Evolutionary conservation across 257 asterid species (phyloP), one percentile per base, ranked within the genome.

Genomic region (Cordia subcordata): DNA sequence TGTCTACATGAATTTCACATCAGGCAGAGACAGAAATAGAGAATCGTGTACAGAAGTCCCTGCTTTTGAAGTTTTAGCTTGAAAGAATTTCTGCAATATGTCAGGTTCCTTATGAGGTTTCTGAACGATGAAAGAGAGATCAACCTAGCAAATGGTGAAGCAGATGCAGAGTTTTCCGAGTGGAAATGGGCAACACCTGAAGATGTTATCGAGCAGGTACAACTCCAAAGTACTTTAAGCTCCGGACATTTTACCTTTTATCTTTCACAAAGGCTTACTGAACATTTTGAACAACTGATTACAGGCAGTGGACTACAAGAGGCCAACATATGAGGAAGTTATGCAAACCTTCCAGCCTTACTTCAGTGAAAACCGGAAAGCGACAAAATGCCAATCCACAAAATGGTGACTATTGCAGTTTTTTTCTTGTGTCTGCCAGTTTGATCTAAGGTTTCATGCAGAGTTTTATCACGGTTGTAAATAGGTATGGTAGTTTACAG

Each of bases 261-360:
- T n/a, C n/a, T n/a, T n/a, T n/a, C n/a, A n/a, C n/a, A n/a, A n/a
- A n/a, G n/a, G n/a, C n/a, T n/a, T n/a, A n/a, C n/a, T n/a, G n/a
- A n/a, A n/a, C n/a, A n/a, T n/a, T n/a, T n/a, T n/a, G n/a, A 52
- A 22, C 13, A 9, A 15, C 17, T 52, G n/a, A 53, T 62, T 8
- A 47, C 77, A 88, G 96, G 98, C 96, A n/a, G 98, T 86, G 59
- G 98, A 92, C 74, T 92, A 92, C 79, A 92, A 92, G 82, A 84
- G 96, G 85, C 98, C 96, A 4, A 85, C 94, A 0, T 92, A 92
- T 20, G 96, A 88, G 79, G 93, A 86, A 72, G 98, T 92, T 22
- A 66, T 92, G 84, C 71, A 64, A 70, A 79, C 81, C 51, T 88
- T 92, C 65, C 70, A 61, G 57, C 79, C 87, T 51, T 64, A 82